Base-by-base conservation (phyloP, 352 stramenopile genomes). In the Phytophthora agathidicida region DNA sequence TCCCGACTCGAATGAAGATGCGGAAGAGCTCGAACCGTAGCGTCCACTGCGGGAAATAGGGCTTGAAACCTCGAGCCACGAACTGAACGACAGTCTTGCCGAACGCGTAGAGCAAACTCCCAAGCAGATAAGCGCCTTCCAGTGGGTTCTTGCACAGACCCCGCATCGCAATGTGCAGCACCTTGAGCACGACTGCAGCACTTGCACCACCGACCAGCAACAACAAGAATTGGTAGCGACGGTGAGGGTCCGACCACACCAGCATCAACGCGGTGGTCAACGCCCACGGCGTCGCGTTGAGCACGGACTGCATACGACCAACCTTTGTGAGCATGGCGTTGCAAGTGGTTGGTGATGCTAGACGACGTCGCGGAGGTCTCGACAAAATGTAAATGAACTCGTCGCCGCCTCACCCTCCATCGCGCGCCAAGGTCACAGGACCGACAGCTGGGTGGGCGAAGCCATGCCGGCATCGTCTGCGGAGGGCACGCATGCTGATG, bases 41-140 rank as follows among this genome's bases (percentile, higher is more conserved):
- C 20, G 73, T 82, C 76, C 73, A 86, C 31, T 78, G 49, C 3
- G 56, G 45, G 39, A 80, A 78, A 23, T 52, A 37, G 9, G 73
- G 64, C 10, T 46, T 51, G 51, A 60, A 73, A 0, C 71, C 71
- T 17, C 73, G 65, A 13, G 43, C 49, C 1, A 72, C 30, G 35
- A 47, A 71, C 38, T 44, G 28, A 20, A 42, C 14, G 5, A 66
- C 30, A 11, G 65, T 73, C 33, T 56, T 60, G 20, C 19, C 48
- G 30, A 73, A 42, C 8, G 60, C 45, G 16, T 51, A 59, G 16
- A 66, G 33, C 45, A 73, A 23, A 43, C 42, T 65, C 6, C 38
- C 60, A 10, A 68, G 36, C 32, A 71, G 53, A 31, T 54, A 53
- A 13, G 53, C 39, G 13, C 51, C 56, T 28, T 76, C 62, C 28